A percentile compares a stretch with the other conserved stretches of the same genome.
Conservation (phyloP, 2,329 filamentous ascomycete genomes). For the Emydomyces testavorans region DNA sequence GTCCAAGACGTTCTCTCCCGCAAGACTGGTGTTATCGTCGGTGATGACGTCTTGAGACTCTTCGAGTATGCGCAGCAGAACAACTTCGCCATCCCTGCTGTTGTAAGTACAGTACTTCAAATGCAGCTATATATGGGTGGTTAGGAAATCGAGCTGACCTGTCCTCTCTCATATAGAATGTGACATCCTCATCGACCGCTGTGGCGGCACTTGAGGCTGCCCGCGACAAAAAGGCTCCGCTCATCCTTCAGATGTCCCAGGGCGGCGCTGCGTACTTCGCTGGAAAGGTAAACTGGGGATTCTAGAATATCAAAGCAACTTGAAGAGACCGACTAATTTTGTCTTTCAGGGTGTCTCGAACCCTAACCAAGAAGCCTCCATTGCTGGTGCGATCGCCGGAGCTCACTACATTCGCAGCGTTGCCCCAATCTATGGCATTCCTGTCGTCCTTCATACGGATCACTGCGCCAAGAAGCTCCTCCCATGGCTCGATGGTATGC, state of each 20-base stretch:
- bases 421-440: conserved; percentile 76
- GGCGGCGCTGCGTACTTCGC: conserved; percentile 89
- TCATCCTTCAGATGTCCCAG: conserved; percentile 88
- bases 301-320: no score
- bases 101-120: no score
- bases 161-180: conserved; percentile 47
- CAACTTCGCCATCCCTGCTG: conserved; percentile 76
- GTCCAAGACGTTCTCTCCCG: conserved; percentile 46
- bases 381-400: conserved; percentile 75
- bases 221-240: conserved; percentile 77
- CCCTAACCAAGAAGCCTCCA: conserved; percentile 71
- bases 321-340: conserved; percentile 5
- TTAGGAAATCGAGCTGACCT: neutral
- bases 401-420: conserved; percentile 89
- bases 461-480: conserved; percentile 99
- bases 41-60: conserved; percentile 57
- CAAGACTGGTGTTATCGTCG: conserved; percentile 56
- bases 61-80: conserved; percentile 86
- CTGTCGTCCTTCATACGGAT: conserved; percentile 90
- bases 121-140: no score
- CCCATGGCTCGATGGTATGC: conserved; percentile 92
- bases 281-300: conserved; percentile 52
- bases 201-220: conserved; percentile 89
- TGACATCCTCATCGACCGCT: conserved; percentile 81
- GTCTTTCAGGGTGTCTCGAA: conserved; percentile 58